Percentiles rank a stretch among this genome's conserved stretches.
Conservation (phyloP, 805 yeast species). For the Tetrapisispora nanseiensis region DNA sequence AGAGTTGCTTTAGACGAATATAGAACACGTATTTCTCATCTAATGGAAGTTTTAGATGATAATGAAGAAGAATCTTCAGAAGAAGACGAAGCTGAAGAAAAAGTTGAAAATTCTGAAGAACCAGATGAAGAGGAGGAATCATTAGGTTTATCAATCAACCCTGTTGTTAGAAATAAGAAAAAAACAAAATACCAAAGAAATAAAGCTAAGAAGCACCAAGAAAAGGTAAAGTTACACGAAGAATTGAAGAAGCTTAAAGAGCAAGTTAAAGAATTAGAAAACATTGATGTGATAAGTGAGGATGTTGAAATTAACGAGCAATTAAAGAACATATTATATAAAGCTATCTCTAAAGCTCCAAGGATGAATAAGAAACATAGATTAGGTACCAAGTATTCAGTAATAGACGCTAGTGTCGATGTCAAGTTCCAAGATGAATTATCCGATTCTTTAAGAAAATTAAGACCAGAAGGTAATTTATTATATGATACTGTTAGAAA, state of each 20-base stretch:
- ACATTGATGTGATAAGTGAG: conserved; percentile 31
- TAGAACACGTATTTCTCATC: conserved; percentile 49
- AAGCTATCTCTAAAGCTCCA: conserved; percentile 17
- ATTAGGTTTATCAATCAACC: conserved; percentile 55
- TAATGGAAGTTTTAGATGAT: conserved; percentile 55
- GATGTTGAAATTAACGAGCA: conserved; percentile 14
- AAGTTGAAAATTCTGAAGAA: conserved; percentile 31
- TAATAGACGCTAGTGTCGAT: conserved; percentile 43
- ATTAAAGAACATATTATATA: conserved; percentile 11
- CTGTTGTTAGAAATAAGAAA: conserved; percentile 54
- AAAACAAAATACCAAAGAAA: conserved; percentile 77
- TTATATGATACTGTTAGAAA: conserved; percentile 72
- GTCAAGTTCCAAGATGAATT: conserved; percentile 85
- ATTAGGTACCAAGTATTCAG: conserved; percentile 38
- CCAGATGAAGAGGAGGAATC: conserved; percentile 29
- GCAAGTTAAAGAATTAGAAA: conserved; percentile 50
- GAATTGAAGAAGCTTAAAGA: conserved; percentile 51
- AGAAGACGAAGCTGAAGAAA: conserved; percentile 19
- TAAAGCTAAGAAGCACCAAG: conserved; percentile 52
- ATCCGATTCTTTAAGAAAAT: conserved; percentile 69
- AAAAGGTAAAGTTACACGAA: conserved; percentile 43
- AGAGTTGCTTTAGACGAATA: conserved; percentile 53
- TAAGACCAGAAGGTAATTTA: conserved; percentile 86
- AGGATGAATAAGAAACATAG: conserved; percentile 31
- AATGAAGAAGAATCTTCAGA: conserved; percentile 41